Conservation (phyloP, 208 protist genomes). For the Polymyxa betae region DNA sequence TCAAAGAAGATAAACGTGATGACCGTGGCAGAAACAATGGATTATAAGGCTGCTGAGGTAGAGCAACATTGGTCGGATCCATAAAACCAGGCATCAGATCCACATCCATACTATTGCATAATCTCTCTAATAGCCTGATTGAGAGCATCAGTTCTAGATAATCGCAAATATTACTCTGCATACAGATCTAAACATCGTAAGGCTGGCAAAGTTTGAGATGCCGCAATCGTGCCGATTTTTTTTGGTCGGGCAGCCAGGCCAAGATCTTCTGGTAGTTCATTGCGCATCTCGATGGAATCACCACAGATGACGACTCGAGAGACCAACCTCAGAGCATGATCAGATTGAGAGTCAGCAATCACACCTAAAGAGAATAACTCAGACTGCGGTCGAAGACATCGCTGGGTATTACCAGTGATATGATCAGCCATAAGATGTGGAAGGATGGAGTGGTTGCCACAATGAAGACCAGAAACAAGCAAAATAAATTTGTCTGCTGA, state of each 20-base stretch:
- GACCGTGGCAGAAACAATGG: slow-evolving; percentile 1
- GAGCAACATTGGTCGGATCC: neutral
- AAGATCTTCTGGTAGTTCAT: neutral
- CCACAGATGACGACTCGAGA: slow-evolving; percentile 35
- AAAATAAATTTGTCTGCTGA: neutral
- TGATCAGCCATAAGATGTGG: slow-evolving; percentile 26
- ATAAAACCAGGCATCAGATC: slow-evolving; percentile 21
- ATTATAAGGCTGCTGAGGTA: slow-evolving; percentile 41
- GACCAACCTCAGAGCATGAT: neutral
- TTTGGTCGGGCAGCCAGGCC: neutral
- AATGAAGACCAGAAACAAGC: neutral
- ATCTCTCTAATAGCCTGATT: neutral
- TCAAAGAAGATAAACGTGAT: neutral
- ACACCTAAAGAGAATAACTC: neutral
- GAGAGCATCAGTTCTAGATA: neutral
- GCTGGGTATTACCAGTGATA: neutral
- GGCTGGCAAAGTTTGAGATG: neutral
- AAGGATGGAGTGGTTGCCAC: neutral
- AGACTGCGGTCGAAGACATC: neutral
- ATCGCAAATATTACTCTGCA: neutral
- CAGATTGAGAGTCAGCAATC: neutral
- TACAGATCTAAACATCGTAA: slow-evolving; percentile 11
- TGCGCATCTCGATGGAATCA: slow-evolving; percentile 12
- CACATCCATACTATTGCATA: slow-evolving; percentile 46
- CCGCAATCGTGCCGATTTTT: neutral